Conservation (phyloP, 2,329 filamentous ascomycete species). For the Penicillium occitanis region DNA sequence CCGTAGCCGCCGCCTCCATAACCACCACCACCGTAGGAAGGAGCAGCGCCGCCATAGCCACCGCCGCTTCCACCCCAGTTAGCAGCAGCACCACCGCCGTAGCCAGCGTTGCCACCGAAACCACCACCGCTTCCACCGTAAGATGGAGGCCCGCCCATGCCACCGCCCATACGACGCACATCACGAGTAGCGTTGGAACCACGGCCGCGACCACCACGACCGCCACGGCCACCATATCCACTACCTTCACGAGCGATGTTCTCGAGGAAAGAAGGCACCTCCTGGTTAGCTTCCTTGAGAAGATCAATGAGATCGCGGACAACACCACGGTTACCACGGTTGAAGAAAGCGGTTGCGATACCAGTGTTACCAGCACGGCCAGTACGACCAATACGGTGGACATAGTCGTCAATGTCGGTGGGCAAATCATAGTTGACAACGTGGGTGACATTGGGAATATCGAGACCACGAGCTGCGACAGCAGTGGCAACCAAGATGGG, state of each 20-base stretch:
- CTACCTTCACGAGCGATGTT: conserved; percentile 94
- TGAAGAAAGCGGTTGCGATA: conserved; percentile 98
- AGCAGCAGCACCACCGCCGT: conserved; percentile 27
- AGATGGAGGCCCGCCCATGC: conserved; percentile 39
- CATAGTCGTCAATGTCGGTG: conserved; percentile 97
- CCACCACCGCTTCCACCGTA: conserved; percentile 35
- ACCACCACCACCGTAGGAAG: conserved; percentile 30
- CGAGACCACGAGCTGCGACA: conserved; percentile 85
- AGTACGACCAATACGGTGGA: conserved; percentile 99
- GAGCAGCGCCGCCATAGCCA: conserved; percentile 26
- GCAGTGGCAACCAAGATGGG: conserved; percentile 96
- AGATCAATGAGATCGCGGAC: conserved; percentile 96
- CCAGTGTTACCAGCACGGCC: conserved; percentile 99
- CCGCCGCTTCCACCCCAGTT: conserved; percentile 29
- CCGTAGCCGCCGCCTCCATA: conserved; percentile 44
- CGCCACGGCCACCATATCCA: conserved; percentile 70
- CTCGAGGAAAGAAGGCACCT: conserved; percentile 90
- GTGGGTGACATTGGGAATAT: conserved; percentile 95
- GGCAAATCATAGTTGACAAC: conserved; percentile 99
- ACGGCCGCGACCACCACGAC: conserved; percentile 71
- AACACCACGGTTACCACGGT: conserved; percentile 97
- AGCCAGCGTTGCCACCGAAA: conserved; percentile 31
- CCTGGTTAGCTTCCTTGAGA: conserved; percentile 97
- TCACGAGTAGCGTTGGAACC: conserved; percentile 71
- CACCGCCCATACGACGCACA: conserved; percentile 70